Conservation (phyloP, 306 rosid genomes). For the Prunus persica region DNA sequence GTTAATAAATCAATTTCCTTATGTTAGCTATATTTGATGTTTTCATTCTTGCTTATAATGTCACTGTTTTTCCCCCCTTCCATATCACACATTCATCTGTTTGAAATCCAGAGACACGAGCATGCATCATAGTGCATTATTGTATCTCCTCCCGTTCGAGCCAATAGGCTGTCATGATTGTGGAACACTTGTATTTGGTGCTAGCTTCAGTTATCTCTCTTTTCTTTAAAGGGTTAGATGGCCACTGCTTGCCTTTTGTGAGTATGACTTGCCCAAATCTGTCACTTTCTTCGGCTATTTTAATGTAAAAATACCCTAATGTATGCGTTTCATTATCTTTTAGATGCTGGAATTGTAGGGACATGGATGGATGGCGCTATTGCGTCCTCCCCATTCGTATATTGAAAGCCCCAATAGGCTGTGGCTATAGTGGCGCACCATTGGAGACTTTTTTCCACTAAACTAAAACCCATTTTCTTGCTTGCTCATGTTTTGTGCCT, state of each 20-base stretch:
- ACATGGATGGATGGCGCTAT: slow-evolving; percentile 25
- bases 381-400: not conserved
- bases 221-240: not conserved
- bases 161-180: slow-evolving; percentile 11
- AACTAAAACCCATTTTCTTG: not conserved
- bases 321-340: slow-evolving; percentile 4
- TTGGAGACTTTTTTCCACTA: not conserved
- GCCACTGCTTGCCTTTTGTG: slow-evolving; percentile 19
- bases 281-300: slow-evolving; percentile 4
- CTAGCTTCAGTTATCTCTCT: not conserved
- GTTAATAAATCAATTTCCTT: not conserved
- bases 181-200: slow-evolving; percentile 18
- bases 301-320: not conserved
- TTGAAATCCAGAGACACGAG: slow-evolving; percentile 2
- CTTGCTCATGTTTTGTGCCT: slow-evolving; percentile 11
- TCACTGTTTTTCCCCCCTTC: not conserved
- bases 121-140: slow-evolving; percentile 7
- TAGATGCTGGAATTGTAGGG: slow-evolving; percentile 15
- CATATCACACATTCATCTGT: not conserved
- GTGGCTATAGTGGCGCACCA: slow-evolving; percentile 31
- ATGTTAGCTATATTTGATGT: not conserved
- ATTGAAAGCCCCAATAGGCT: slow-evolving; percentile 2
- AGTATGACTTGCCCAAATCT: slow-evolving; percentile 15
- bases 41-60: not conserved
- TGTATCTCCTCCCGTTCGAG: not conserved